phyloP scores from a whole-genome alignment of 75 land plant species.

The Adiantum capillusveneris region DNA sequence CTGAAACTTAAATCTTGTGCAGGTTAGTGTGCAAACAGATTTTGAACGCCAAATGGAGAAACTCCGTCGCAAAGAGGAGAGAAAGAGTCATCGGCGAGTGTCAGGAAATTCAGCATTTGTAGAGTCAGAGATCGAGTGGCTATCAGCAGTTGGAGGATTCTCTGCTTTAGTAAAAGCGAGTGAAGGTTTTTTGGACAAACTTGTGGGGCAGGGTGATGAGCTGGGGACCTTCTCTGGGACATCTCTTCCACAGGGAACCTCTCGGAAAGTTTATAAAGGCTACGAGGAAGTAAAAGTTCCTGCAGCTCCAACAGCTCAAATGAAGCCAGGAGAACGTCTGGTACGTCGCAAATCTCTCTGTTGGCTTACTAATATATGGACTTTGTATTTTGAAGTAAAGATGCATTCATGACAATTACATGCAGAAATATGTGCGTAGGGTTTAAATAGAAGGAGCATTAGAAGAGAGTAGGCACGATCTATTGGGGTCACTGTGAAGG shows the following conservation, averaged over 20 bases:
- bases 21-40: constrained; percentile 93
- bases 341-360: constrained; percentile 24
- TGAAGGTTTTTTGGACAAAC: constrained; percentile 63
- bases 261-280: constrained; percentile 58
- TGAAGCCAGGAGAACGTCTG: constrained; percentile 84
- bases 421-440: too few relatives aligned
- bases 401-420: too few relatives aligned
- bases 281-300: constrained; percentile 96
- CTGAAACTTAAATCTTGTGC: too few relatives aligned
- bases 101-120: constrained; percentile 15
- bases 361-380: not conserved
- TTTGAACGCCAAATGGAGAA: constrained; percentile 69
- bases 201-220: constrained; percentile 72
- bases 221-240: constrained; percentile 32
- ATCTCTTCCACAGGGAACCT: constrained; percentile 85
- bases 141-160: constrained; percentile 54
- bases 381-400: too few relatives aligned
- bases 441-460: too few relatives aligned
- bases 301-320: constrained; percentile 61
- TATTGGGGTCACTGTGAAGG: too few relatives aligned
- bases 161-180: constrained; percentile 75
- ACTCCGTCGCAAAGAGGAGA: constrained; percentile 92
- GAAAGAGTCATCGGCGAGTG: constrained; percentile 50
- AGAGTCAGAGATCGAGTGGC: constrained; percentile 47
- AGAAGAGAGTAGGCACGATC: too few relatives aligned